These are phyloP conservation scores for Trichoderma sp. DNA, from an alignment of 2,329 filamentous ascomycete species.

Conservation along the genomic window DNA sequence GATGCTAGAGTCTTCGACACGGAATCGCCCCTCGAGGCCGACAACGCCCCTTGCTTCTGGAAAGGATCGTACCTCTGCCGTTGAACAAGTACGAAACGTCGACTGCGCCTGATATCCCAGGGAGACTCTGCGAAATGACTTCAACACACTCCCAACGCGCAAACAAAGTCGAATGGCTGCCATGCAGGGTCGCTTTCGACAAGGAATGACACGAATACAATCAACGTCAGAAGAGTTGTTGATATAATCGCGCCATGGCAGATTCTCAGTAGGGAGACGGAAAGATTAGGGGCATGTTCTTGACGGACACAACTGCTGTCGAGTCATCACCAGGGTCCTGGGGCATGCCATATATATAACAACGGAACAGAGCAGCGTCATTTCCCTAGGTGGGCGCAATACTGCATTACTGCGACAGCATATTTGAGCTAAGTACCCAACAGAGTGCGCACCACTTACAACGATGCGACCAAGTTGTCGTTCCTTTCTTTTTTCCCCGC, in stretches of 20 bases:
- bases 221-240: not conserved
- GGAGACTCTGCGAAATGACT: not conserved
- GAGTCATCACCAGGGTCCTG: not conserved
- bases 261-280: not conserved
- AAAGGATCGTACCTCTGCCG: not conserved
- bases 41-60: not conserved
- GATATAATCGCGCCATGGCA: not conserved
- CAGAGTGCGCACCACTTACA: not conserved
- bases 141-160: not conserved
- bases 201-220: not conserved
- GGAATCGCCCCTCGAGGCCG: not conserved
- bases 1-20: not conserved
- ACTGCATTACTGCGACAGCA: not conserved
- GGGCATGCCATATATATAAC: not conserved
- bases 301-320: not conserved
- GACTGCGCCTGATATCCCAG: not conserved
- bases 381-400: not conserved
- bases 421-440: not conserved
- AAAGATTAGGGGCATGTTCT: not conserved
- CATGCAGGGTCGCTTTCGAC: too few relatives aligned
- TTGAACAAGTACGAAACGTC: not conserved
- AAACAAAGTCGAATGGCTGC: not conserved
- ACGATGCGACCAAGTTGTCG: constrained; percentile 20
- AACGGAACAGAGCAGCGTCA: not conserved
- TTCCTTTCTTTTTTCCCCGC: constrained; percentile 18